Base-by-base conservation (phyloP, 1,284 basidiomycete species). In the Rhodotorula sp. region DNA sequence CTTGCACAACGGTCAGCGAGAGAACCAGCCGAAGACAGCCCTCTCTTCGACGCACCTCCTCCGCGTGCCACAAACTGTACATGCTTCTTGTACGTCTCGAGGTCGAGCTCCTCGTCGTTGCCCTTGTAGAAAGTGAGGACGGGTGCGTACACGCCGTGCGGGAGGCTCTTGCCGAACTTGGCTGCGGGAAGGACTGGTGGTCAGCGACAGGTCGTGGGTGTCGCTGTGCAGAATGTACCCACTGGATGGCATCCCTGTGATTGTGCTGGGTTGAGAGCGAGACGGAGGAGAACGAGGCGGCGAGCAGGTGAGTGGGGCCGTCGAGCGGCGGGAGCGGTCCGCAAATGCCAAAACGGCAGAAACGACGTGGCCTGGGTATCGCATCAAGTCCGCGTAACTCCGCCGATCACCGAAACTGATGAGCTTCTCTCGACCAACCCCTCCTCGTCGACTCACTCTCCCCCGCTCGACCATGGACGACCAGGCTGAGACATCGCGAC, bases 101-200 rank as follows among this genome's bases (percentile, higher is more conserved):
- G 20, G 61, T 75, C 69, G 53, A 75, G 59, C 31, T 64, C 54
- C 37, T 68, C 53, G 26, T 57, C 59, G 20, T 55, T 56, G 54
- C 40, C 50, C 20, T 54, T 9, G 60, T 40, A 73, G 62, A 69
- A 67, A 31, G 73, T 67, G 54, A 55, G 64, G 40, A 75, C n/a
- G 4, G 73, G 73, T 0, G 69, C 67, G 61, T 73, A 73, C 30
- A 75, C 68, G 22, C 73, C 71, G 20, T 55, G 47, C 18, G 67
- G 63, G 26, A 72, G 47, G n/a, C 28, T 51, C 18, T 28, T 31
- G 18, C 68, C 68, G 64, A 65, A 65, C 37, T 55, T 54, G 44
- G 59, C 55, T 56, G 55, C 37, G 18, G 6, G 53, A 16, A 20
- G 10, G 34, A 37, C 11, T 15, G 54, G 34, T 8, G 34, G 34